Percentiles rank a stretch among this genome's conserved stretches.
Evolutionary conservation across 345 rosid genomes (phyloP).

Genomic region (Dipteronia sinensis): DNA sequence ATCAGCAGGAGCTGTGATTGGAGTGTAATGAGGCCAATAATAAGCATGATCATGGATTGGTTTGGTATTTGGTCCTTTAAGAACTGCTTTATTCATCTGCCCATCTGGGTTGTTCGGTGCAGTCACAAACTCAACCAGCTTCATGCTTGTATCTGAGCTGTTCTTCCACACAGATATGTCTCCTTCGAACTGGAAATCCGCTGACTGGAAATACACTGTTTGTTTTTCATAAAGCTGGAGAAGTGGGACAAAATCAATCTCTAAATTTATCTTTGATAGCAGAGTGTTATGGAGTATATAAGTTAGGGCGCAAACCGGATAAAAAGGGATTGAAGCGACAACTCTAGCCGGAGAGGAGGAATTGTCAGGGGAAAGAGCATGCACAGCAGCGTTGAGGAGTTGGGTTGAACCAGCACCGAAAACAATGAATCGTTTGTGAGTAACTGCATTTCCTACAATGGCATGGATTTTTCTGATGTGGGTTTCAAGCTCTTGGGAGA

Average conservation of each 20-base stretch:
- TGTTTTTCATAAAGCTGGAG: conserved; percentile 46
- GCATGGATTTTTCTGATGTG: conserved; percentile 51
- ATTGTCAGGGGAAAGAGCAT: conserved; percentile 48
- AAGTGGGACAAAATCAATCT: neutral
- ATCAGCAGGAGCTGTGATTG: conserved; percentile 54
- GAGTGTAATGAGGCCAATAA: conserved; percentile 76
- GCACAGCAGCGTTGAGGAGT: conserved; percentile 65
- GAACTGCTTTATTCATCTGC: conserved; percentile 45
- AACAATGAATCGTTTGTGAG: conserved; percentile 44
- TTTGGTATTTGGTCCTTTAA: conserved; percentile 54
- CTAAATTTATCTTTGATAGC: too few species aligned
- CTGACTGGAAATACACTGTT: conserved; percentile 44
- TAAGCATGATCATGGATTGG: conserved; percentile 63
- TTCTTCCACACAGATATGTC: conserved; percentile 46
- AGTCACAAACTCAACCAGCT: conserved; percentile 65
- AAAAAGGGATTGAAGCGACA: conserved; percentile 60
- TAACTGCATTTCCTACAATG: conserved; percentile 54
- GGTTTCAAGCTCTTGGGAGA: conserved; percentile 44
- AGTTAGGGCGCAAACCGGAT: conserved; percentile 35
- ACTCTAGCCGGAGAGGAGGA: conserved; percentile 47
- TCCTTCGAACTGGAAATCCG: conserved; percentile 47
- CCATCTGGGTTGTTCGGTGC: conserved; percentile 90
- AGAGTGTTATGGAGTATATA: neutral
- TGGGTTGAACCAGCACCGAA: conserved; percentile 76
- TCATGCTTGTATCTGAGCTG: conserved; percentile 21